Evolutionary conservation across 2,329 filamentous ascomycete species (phyloP), one percentile per base, ranked within the genome.

Genomic region (Microsporum ferrugineum): DNA sequence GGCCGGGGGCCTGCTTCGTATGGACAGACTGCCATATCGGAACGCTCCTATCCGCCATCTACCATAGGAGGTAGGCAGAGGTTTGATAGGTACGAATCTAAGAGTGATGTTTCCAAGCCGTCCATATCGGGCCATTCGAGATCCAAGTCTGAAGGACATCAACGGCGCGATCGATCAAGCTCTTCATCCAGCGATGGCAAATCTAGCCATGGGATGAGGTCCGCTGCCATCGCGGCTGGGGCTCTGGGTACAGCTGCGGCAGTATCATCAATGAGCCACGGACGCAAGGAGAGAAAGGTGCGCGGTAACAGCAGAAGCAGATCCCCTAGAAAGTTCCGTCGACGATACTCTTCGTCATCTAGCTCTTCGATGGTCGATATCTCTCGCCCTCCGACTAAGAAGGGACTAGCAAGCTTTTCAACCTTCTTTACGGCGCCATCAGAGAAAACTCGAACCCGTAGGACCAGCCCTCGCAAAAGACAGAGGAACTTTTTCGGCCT

Each of bases 351-450:
- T 63, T 71, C 66, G n/a, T 81, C 78, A 27, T 82, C 78, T 61
- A 83, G 79, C 41, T 80, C 79, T 14, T 87, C 84, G 33, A 80
- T 85, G 61, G 73, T 88, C 60, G 86, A 89, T 67, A 85, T 89
- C 59, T 88, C 86, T 57, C 79, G 79, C 43, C 75, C 78, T 55
- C 78, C 79, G 59, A 77, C 75, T 62, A 75, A 73, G 45, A 77
- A 76, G 5, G 75, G 78, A 60, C 74, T 77, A 45, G 78, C 80
- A 63, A 82, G 84, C 43, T 75, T 90, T 49, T 75, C 75, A 61
- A 79, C 83, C 14, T 88, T 89, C 68, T 88, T 87, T 70, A 82
- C 78, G 3, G 77, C 83, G 4, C 80, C 82, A 12, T 84, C 82
- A 6, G 83, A 85, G 66, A 80, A 79, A 38, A 76, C 74, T 31